A percentile compares a stretch with the other conserved stretches of the same genome.
phyloP scores from a whole-genome alignment of 2,329 filamentous ascomycete species.

The Aspergillus pseudoviridinutans region DNA sequence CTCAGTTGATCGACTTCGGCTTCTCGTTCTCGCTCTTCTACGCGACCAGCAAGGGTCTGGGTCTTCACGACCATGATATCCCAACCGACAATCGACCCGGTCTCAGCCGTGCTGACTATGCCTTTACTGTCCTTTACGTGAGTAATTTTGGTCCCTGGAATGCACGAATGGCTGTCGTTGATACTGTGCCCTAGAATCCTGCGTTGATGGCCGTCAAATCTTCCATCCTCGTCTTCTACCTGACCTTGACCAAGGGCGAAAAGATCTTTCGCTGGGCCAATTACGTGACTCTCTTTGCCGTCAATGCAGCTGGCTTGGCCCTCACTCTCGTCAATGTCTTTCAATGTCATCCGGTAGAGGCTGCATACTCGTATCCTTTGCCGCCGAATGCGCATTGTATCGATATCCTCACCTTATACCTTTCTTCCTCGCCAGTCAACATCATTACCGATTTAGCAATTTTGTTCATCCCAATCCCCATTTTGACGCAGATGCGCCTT shows the following conservation, averaged over 20 bases:
- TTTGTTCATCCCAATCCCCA: constrained; percentile 80
- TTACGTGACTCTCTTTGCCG: constrained; percentile 71
- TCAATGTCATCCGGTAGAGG: constrained; percentile 72
- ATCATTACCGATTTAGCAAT: constrained; percentile 88
- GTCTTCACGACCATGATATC: constrained; percentile 40
- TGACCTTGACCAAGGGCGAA: constrained; percentile 75
- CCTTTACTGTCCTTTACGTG: constrained; percentile 59
- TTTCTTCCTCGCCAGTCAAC: constrained; percentile 80
- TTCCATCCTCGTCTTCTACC: constrained; percentile 87
- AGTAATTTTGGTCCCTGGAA: constrained; percentile 19
- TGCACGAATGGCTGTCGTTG: constrained; percentile 3
- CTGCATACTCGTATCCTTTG: constrained; percentile 58
- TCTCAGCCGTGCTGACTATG: constrained; percentile 52
- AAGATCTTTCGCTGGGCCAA: constrained; percentile 75
- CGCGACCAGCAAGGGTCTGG: constrained; percentile 41
- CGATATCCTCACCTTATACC: constrained; percentile 61
- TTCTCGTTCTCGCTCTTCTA: constrained; percentile 46
- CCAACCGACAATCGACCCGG: constrained; percentile 21
- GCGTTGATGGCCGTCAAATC: constrained; percentile 88
- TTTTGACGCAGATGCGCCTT: constrained; percentile 79
- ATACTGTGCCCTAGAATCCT: constrained; percentile 61
- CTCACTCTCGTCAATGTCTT: constrained; percentile 84
- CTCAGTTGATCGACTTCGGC: constrained; percentile 42
- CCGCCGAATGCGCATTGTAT: constrained; percentile 51
- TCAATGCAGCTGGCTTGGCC: constrained; percentile 73